These are phyloP conservation scores for Protomyces inouyei DNA, from an alignment of 1,139 yeast genomes.

Conservation along the genomic window DNA sequence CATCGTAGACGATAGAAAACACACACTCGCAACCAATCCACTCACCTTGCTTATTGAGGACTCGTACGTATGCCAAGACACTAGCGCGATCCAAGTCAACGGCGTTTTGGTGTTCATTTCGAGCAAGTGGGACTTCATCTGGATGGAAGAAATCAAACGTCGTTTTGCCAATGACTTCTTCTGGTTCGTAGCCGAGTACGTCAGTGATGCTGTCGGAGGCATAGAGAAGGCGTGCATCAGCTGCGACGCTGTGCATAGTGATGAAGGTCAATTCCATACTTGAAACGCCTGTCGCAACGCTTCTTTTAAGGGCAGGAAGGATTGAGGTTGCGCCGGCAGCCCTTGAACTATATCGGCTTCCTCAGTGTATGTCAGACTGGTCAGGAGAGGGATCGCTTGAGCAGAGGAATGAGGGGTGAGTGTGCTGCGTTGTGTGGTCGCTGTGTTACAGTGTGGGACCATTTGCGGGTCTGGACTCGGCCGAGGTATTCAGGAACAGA, in stretches of 20 bases:
- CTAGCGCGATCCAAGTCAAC: slow-evolving; percentile 27
- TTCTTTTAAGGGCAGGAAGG: no score
- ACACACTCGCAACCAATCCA: slow-evolving; percentile 29
- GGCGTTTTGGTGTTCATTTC: slow-evolving; percentile 1
- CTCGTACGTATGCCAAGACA: slow-evolving; percentile 9
- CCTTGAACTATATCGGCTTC: no score
- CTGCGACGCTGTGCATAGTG: slow-evolving; percentile 28
- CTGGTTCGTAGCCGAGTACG: slow-evolving; percentile 30
- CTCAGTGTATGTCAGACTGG: no score
- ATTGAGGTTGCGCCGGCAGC: no score
- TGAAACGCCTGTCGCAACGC: background rate
- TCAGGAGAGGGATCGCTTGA: no score
- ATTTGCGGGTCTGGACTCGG: no score
- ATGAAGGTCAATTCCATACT: slow-evolving; percentile 28
- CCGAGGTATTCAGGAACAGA: no score
- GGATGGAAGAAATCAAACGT: slow-evolving; percentile 28
- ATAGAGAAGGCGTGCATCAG: slow-evolving; percentile 21
- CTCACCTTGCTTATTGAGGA: slow-evolving; percentile 11
- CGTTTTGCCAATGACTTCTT: slow-evolving; percentile 26
- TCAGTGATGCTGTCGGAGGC: slow-evolving; percentile 29
- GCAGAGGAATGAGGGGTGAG: no score
- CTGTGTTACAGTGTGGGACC: no score
- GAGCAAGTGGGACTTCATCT: slow-evolving; percentile 18
- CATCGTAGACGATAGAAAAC: slow-evolving; percentile 28
- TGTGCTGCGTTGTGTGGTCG: no score